Conservation (phyloP, 1,139 yeast species). For the Yamadazyma conglobata region DNA sequence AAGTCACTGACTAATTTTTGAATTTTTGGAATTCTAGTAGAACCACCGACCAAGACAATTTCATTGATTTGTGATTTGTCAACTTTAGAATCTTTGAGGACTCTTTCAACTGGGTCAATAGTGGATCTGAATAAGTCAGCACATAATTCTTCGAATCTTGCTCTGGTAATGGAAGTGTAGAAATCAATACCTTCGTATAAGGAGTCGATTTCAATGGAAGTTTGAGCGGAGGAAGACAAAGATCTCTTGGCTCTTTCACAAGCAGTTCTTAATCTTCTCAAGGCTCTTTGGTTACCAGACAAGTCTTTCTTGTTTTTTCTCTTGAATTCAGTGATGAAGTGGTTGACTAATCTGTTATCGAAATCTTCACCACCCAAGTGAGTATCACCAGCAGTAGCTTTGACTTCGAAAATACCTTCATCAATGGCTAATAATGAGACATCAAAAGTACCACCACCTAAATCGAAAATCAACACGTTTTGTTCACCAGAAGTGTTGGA, state of each 20-base stretch:
- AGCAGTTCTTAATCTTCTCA: constrained; percentile 43
- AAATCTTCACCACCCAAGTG: constrained; percentile 93
- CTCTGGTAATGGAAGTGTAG: constrained; percentile 43
- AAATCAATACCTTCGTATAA: constrained; percentile 40
- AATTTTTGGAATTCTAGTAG: constrained; percentile 44
- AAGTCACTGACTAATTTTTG: constrained; percentile 43
- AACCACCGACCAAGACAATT: constrained; percentile 44
- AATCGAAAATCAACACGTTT: constrained; percentile 86
- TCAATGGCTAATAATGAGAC: constrained; percentile 88
- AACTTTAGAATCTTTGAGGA: constrained; percentile 39
- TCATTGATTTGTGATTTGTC: constrained; percentile 40
- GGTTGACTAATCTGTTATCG: constrained; percentile 33
- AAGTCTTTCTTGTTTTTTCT: constrained; percentile 38
- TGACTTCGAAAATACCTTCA: constrained; percentile 94
- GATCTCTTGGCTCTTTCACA: constrained; percentile 45
- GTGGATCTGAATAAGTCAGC: constrained; percentile 44
- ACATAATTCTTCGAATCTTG: constrained; percentile 44
- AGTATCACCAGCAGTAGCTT: constrained; percentile 98
- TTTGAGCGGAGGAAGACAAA: constrained; percentile 39
- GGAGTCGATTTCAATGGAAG: constrained; percentile 41
- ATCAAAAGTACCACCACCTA: constrained; percentile 99
- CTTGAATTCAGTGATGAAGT: constrained; percentile 36
- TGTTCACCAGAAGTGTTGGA: constrained; percentile 58
- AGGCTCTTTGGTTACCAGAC: constrained; percentile 35
- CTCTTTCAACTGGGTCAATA: constrained; percentile 42